Base-by-base conservation (phyloP, 805 yeast genomes). In the Teunomyces stri region DNA sequence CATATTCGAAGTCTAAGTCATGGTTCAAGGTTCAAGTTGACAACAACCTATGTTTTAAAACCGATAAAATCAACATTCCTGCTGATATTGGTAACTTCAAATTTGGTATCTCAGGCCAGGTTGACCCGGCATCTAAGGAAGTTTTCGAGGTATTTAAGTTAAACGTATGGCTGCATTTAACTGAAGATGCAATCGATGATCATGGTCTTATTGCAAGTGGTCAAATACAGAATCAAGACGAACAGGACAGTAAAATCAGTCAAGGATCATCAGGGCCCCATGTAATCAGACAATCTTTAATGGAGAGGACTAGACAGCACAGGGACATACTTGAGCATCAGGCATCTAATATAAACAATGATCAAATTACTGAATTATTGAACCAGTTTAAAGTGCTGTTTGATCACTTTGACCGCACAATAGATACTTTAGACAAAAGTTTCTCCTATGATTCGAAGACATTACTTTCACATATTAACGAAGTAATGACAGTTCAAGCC, bases 41-140 rank as follows among this genome's bases (percentile, higher is more conserved):
- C 63, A 87, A 87, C 61, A 80, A 77, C 54, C 70, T 87, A 47
- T 82, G 90, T 58, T 80, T 86, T 64, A 82, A 82, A 62, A 82
- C 90, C 0, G 76, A 79, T 48, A 64, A 78, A 46, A 68, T 86
- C 31, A 59, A 64, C 30, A 59, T 86, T 15, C 79, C 79, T 28
- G 51, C 61, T 5, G 47, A 52, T 16, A 52, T 59, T 1, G 54
- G 67, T 10, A 65, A 69, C 29, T 71, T 77, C 49, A 72, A 65
- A 42, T 48, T 85, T 41, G 89, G 89, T 48, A 65, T 79, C 4
- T 68, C 84, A 29, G 87, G 84, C 1, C 57, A 58, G 15, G 50
- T 57, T 1, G 58, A 51, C 34, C 66, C 79, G 27, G 59, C 58
- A 1, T 70, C 78, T 29, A 59, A 56, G 31, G 92, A 86, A 59